phyloP scores from a whole-genome alignment of 306 rosid genomes.

The Dicorynia guianensis region DNA sequence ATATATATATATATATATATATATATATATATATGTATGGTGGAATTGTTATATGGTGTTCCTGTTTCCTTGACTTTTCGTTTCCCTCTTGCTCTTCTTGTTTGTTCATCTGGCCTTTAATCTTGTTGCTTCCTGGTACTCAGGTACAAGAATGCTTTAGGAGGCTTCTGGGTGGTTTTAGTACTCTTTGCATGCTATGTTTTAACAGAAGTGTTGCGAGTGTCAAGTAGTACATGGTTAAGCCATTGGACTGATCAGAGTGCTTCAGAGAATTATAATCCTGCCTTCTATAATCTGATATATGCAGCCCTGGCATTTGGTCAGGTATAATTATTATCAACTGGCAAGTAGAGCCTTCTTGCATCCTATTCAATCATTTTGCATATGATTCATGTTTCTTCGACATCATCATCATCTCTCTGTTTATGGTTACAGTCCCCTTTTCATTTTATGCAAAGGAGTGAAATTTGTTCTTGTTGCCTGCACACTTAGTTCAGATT shows the following conservation, averaged over 20 bases:
- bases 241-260: constrained; percentile 87
- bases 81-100: background rate
- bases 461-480: background rate
- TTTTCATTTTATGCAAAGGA: background rate
- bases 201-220: constrained; percentile 71
- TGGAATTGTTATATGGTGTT: constrained; percentile 23
- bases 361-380: constrained; percentile 20
- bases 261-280: constrained; percentile 59
- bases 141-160: constrained; percentile 89
- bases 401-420: background rate
- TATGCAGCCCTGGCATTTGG: constrained; percentile 73
- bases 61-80: constrained; percentile 32
- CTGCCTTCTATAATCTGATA: constrained; percentile 76
- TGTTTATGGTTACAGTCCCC: background rate
- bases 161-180: constrained; percentile 83
- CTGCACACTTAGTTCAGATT: constrained; percentile 7
- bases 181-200: constrained; percentile 73
- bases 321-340: constrained; percentile 65
- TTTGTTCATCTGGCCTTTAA: constrained; percentile 6
- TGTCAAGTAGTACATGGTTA: constrained; percentile 87
- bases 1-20: too few species aligned
- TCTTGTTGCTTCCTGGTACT: constrained; percentile 25
- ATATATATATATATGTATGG: constrained; percentile 21
- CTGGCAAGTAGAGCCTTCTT: constrained; percentile 14
- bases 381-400: background rate